These are phyloP conservation scores for Quillaja saponaria DNA, from an alignment of 306 rosid genomes.

Conservation along the genomic window DNA sequence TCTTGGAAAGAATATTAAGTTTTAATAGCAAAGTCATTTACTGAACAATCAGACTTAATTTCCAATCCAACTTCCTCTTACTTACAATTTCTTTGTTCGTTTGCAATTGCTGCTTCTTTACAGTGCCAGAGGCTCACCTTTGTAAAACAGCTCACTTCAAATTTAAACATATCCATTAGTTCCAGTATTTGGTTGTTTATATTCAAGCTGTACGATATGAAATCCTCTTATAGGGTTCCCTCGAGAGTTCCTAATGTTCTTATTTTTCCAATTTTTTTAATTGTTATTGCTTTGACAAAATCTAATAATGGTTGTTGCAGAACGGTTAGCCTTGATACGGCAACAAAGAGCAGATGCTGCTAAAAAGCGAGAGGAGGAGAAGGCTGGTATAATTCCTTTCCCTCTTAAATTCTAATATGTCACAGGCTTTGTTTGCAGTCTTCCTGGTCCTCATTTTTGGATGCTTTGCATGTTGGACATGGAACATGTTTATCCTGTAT, in stretches of 20 bases:
- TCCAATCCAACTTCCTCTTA: too few relatives aligned
- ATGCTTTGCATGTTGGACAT: neutral
- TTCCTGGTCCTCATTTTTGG: neutral
- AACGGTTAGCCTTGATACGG: conserved; percentile 34
- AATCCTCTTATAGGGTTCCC: too few relatives aligned
- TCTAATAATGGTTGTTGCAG: neutral
- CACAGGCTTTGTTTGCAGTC: neutral
- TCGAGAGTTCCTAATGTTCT: too few relatives aligned
- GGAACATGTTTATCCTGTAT: neutral
- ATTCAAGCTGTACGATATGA: too few relatives aligned
- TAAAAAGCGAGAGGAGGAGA: conserved; percentile 58
- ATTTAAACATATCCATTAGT: too few relatives aligned
- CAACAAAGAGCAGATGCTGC: conserved; percentile 69
- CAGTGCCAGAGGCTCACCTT: too few relatives aligned
- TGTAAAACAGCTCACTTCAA: too few relatives aligned
- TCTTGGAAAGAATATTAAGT: neutral
- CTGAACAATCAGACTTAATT: too few relatives aligned
- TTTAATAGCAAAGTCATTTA: too few relatives aligned
- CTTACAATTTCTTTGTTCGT: too few relatives aligned
- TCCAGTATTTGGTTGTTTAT: too few relatives aligned
- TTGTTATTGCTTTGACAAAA: neutral
- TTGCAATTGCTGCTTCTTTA: neutral
- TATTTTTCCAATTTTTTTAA: too few relatives aligned
- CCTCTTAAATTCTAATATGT: neutral
- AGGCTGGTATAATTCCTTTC: conserved; percentile 39